Conservation (phyloP, 495 filamentous ascomycete genomes). For the Neurospora sp. region DNA sequence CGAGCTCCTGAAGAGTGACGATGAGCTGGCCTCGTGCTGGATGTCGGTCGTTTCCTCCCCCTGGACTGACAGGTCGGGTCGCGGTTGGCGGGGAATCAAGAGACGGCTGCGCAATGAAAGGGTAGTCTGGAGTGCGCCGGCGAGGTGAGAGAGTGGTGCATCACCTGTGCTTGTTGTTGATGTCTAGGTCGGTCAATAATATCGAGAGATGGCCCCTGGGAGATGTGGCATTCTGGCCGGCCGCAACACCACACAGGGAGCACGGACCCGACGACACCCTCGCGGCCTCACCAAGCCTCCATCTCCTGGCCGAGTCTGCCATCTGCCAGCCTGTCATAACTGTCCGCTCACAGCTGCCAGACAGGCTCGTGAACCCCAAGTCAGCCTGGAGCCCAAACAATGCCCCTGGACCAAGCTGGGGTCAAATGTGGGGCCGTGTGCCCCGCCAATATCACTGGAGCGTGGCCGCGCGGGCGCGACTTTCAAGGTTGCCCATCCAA, state of each 20-base stretch:
- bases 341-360: background rate
- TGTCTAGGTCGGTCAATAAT: constrained; percentile 16
- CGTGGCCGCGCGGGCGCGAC: background rate
- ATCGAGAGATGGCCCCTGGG: constrained; percentile 17
- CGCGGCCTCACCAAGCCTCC: background rate
- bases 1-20: background rate
- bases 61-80: constrained; percentile 1
- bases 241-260: background rate
- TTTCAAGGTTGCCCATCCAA: constrained; percentile 11
- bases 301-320: background rate
- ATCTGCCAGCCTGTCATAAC: constrained; percentile 8
- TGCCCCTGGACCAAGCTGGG: background rate
- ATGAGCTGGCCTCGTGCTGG: background rate
- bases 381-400: background rate
- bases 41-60: background rate
- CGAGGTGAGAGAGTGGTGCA: constrained; percentile 14
- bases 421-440: constrained; percentile 4
- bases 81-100: constrained; percentile 2
- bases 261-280: background rate
- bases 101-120: constrained; percentile 4
- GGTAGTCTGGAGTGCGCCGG: constrained; percentile 9
- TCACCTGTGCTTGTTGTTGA: constrained; percentile 15
- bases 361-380: background rate
- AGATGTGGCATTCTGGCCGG: constrained; percentile 28
- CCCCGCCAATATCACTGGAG: constrained; percentile 16